Evolutionary conservation across 2,329 filamentous ascomycete species (phyloP).

Genomic region (Verruconis gallopava): DNA sequence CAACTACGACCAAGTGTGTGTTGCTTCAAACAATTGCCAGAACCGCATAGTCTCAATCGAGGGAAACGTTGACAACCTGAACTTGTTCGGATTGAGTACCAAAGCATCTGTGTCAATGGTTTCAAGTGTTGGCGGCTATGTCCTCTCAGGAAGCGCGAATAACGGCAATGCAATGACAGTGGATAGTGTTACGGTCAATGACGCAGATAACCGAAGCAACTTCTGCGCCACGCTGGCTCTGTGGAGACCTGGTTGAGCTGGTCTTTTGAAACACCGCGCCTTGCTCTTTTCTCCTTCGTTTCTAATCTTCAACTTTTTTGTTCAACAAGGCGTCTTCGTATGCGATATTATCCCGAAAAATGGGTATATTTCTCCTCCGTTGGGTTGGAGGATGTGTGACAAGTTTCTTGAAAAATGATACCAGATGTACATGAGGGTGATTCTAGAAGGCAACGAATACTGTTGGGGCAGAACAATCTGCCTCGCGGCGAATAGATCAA

Average conservation of each 20-base stretch:
- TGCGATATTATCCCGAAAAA: too few species aligned
- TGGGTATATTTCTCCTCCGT: too few species aligned
- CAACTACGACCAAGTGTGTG: constrained; percentile 40
- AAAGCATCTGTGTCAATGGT: constrained; percentile 39
- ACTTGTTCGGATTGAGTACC: constrained; percentile 34
- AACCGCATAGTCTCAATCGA: constrained; percentile 35
- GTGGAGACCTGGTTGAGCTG: constrained; percentile 10
- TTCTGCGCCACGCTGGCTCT: constrained; percentile 35
- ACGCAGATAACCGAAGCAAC: constrained; percentile 33
- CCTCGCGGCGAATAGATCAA: too few species aligned
- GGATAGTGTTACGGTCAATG: constrained; percentile 17
- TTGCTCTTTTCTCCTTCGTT: too few species aligned
- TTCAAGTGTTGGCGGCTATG: constrained; percentile 14
- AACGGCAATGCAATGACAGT: background rate
- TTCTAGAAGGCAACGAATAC: too few species aligned
- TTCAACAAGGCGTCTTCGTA: too few species aligned
- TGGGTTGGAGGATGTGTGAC: too few species aligned
- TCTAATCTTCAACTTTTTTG: too few species aligned
- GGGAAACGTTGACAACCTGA: constrained; percentile 28
- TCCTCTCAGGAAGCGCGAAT: background rate
- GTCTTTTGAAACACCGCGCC: background rate
- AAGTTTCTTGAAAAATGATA: too few species aligned
- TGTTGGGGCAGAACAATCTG: too few species aligned
- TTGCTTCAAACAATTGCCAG: constrained; percentile 37
- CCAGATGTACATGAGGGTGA: too few species aligned